Conservation (phyloP, 257 asterid genomes). For the Paulownia fortunei region DNA sequence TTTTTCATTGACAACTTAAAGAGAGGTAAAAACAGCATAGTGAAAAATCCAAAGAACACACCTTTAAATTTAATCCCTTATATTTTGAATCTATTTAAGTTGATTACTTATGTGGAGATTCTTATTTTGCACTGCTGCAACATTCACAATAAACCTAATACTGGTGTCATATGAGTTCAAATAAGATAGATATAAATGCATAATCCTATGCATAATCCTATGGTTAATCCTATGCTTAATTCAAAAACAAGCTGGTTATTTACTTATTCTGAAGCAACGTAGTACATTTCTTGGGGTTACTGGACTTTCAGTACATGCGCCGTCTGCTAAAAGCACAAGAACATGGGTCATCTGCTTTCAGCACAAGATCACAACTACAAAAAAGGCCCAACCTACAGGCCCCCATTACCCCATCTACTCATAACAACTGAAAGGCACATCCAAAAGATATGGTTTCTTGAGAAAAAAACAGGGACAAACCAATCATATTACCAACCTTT, state of each 20-base stretch:
- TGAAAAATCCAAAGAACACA: not conserved
- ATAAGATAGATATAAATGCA: conserved; percentile 14
- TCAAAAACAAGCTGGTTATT: conserved; percentile 1
- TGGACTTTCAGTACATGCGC: conserved; percentile 33
- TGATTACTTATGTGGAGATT: not conserved
- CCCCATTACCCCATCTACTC: conserved; percentile 11
- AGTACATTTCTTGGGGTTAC: conserved; percentile 4
- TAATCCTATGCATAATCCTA: too few species aligned
- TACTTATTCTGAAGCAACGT: conserved; percentile 7
- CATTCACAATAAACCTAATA: not conserved
- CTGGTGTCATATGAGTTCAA: not conserved
- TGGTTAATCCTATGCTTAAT: not conserved
- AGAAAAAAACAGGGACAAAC: not conserved
- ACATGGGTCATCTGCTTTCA: conserved; percentile 10
- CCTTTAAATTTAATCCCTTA: not conserved
- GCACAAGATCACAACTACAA: not conserved
- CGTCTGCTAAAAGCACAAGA: conserved; percentile 13
- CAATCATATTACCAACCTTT: conserved; percentile 4
- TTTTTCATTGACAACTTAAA: conserved; percentile 4
- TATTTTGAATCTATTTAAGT: conserved; percentile 9
- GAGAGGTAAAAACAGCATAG: not conserved
- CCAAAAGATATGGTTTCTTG: conserved; percentile 5
- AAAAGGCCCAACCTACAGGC: not conserved
- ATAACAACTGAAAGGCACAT: conserved; percentile 3
- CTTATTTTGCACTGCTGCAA: not conserved